These are phyloP conservation scores for Cladorrhinum samala DNA, from an alignment of 495 filamentous ascomycete genomes.

Conservation along the genomic window DNA sequence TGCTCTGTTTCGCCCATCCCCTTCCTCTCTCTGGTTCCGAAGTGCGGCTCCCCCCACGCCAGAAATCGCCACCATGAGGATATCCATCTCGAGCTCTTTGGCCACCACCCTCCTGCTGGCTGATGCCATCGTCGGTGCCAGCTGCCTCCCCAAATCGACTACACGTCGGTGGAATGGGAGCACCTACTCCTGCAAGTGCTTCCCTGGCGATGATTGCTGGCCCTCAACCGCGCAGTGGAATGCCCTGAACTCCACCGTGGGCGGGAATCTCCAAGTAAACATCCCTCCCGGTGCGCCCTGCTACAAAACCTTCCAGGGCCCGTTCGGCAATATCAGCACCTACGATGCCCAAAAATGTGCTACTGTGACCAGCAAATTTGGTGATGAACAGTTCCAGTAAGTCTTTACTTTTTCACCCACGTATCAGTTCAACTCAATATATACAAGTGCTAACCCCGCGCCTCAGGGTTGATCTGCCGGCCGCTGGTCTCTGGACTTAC, in stretches of 20 bases:
- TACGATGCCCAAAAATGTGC: constrained; percentile 35
- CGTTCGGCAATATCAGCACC: constrained; percentile 31
- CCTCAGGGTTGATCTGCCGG: constrained; percentile 32
- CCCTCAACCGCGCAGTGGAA: constrained; percentile 29
- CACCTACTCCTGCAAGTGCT: constrained; percentile 41
- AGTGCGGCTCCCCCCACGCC: background rate
- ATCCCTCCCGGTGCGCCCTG: constrained; percentile 36
- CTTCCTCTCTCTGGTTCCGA: background rate
- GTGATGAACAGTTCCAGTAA: constrained; percentile 35
- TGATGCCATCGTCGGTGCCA: constrained; percentile 2
- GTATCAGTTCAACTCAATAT: too few relatives aligned
- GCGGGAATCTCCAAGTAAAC: constrained; percentile 33
- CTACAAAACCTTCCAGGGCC: constrained; percentile 35
- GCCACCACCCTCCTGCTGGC: constrained; percentile 12
- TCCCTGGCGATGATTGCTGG: constrained; percentile 38
- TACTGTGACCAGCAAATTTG: constrained; percentile 26
- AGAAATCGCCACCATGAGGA: constrained; percentile 15
- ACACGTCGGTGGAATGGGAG: constrained; percentile 23
- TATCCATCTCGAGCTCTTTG: constrained; percentile 9
- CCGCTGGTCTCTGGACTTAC: constrained; percentile 40
- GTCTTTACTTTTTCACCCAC: background rate
- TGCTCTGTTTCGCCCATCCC: background rate
- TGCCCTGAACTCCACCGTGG: constrained; percentile 33
- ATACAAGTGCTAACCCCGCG: background rate
- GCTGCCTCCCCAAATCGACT: constrained; percentile 13